phyloP scores from a whole-genome alignment of 257 asterid species.

The Cynanchum wilfordii region DNA sequence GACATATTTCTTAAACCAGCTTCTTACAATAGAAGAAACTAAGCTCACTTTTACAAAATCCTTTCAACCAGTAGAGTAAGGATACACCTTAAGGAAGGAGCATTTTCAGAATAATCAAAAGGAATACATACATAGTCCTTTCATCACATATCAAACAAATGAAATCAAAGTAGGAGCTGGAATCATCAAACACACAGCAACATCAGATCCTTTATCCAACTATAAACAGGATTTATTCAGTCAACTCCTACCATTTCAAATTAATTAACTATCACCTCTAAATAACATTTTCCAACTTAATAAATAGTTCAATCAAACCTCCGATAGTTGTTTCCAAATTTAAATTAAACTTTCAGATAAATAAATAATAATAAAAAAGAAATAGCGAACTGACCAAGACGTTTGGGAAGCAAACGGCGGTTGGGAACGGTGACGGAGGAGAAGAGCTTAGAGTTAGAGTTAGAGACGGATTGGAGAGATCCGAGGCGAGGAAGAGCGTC shows the following conservation, averaged over 20 bases:
- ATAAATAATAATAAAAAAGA: background rate
- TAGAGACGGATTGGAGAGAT: constrained; percentile 43
- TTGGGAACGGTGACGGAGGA: constrained; percentile 42
- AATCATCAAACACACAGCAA: background rate
- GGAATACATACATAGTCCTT: background rate
- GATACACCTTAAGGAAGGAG: background rate
- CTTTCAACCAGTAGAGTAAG: background rate
- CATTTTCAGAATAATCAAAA: background rate
- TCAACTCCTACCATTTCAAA: background rate
- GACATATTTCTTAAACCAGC: background rate
- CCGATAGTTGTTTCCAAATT: background rate
- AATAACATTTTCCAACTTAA: background rate
- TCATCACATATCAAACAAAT: background rate
- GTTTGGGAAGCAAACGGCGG: constrained; percentile 52
- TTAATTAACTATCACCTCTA: background rate
- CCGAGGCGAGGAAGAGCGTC: constrained; percentile 50
- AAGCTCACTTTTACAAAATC: background rate
- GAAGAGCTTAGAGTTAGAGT: constrained; percentile 27
- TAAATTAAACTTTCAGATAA: background rate
- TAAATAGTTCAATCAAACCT: background rate
- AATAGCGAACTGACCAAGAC: constrained; percentile 44
- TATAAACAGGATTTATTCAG: background rate
- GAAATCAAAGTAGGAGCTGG: background rate
- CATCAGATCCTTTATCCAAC: background rate
- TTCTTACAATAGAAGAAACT: background rate